These are phyloP conservation scores for Yamagishiella unicocca DNA, from an alignment of 139 green algal genomes.

Conservation along the genomic window DNA sequence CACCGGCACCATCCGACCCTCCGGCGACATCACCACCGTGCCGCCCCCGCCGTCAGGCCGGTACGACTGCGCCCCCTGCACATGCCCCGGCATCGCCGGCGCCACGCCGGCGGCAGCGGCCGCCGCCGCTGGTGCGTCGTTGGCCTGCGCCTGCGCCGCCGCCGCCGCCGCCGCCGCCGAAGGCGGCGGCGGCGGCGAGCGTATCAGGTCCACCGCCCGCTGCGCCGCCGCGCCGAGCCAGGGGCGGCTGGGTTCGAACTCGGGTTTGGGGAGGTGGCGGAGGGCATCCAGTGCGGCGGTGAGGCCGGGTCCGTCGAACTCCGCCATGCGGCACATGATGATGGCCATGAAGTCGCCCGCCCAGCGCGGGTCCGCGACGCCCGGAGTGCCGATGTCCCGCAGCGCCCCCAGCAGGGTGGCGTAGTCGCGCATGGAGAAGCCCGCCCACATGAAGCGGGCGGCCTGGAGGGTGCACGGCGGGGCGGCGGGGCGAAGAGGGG, in stretches of 20 bases:
- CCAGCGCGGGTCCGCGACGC: constrained; percentile 37
- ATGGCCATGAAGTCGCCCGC: constrained; percentile 48
- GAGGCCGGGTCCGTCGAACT: constrained; percentile 39
- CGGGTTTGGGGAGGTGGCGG: constrained; percentile 39
- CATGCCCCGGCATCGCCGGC: not conserved
- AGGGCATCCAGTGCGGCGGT: constrained; percentile 7
- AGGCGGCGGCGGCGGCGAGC: not conserved
- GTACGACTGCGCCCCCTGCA: not conserved
- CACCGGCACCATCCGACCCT: not conserved
- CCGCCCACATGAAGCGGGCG: constrained; percentile 39
- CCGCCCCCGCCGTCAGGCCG: not conserved
- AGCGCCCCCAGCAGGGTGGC: constrained; percentile 29
- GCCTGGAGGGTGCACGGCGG: not conserved
- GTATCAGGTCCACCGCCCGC: constrained; percentile 16
- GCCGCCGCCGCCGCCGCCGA: not conserved
- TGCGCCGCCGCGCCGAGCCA: constrained; percentile 16
- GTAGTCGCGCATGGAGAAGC: constrained; percentile 37
- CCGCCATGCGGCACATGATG: constrained; percentile 21
- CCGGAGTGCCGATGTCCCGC: constrained; percentile 23
- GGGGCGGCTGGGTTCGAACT: constrained; percentile 36
- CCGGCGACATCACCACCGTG: not conserved
- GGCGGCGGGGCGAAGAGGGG: not conserved
- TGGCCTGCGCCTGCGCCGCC: not conserved
- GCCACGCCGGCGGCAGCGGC: not conserved
- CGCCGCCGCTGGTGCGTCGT: not conserved